These are phyloP conservation scores for Exophiala sp. DNA, from an alignment of 2,329 filamentous ascomycete genomes.

Conservation along the genomic window DNA sequence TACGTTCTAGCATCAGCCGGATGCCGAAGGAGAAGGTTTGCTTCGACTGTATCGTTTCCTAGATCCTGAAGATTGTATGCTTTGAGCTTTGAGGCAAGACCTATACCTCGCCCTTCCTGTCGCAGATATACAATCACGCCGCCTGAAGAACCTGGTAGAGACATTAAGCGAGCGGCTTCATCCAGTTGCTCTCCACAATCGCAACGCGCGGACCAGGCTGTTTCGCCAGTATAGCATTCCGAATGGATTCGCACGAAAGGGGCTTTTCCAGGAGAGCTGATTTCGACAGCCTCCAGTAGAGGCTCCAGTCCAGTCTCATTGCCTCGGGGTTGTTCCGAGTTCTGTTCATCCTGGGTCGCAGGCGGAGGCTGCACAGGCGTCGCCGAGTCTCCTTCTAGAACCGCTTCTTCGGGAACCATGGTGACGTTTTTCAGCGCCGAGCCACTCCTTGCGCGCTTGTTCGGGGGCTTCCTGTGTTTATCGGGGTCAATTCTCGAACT, in stretches of 20 bases:
- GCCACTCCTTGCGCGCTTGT: slow-evolving; percentile 13
- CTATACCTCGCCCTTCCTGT: slow-evolving; percentile 94
- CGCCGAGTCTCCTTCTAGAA: neutral
- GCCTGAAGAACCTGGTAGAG: slow-evolving; percentile 60
- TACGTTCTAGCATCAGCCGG: slow-evolving; percentile 94
- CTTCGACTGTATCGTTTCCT: slow-evolving; percentile 95
- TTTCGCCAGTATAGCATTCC: slow-evolving; percentile 98
- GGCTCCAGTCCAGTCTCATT: slow-evolving; percentile 8
- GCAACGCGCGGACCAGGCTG: slow-evolving; percentile 94
- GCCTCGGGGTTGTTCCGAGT: slow-evolving; percentile 5
- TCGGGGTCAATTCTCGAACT: slow-evolving; percentile 61
- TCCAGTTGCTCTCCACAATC: slow-evolving; percentile 98
- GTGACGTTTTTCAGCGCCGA: slow-evolving; percentile 31
- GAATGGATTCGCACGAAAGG: slow-evolving; percentile 93
- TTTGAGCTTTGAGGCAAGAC: slow-evolving; percentile 91
- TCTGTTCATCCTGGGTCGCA: slow-evolving; percentile 14
- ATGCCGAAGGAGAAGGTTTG: slow-evolving; percentile 84
- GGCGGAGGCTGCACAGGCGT: slow-evolving; percentile 4
- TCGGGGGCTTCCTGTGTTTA: slow-evolving; percentile 9
- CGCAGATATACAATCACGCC: slow-evolving; percentile 94
- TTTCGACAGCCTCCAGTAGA: slow-evolving; percentile 7
- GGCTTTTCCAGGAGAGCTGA: slow-evolving; percentile 33
- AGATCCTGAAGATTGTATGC: slow-evolving; percentile 97
- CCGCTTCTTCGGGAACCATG: slow-evolving; percentile 19
- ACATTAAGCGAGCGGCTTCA: slow-evolving; percentile 92